These are phyloP conservation scores for Chytriomyces confervae DNA, from an alignment of 192 early-diverging fungal species.

Conservation along the genomic window DNA sequence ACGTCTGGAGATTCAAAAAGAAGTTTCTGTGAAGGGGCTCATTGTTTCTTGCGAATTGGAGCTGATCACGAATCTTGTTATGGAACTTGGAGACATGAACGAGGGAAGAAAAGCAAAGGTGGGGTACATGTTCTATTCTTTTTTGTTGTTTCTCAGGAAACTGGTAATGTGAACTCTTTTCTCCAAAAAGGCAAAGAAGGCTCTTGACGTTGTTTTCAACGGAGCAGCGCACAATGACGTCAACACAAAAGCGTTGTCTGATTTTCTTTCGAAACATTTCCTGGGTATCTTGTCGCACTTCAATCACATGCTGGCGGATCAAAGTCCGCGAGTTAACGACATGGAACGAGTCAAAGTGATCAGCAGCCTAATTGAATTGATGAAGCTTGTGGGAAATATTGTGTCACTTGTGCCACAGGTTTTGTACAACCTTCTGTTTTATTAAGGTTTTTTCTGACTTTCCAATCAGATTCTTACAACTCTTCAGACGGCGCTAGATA, in stretches of 20 bases:
- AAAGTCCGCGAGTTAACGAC: not conserved
- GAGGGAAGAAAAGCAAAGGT: slow-evolving; percentile 24
- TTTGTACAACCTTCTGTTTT: no score
- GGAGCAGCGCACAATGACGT: no score
- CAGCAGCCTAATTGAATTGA: slow-evolving; percentile 37
- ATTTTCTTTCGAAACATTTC: slow-evolving; percentile 44
- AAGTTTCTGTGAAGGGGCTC: slow-evolving; percentile 5
- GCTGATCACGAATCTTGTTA: slow-evolving; percentile 38
- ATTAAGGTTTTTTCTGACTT: slow-evolving; percentile 5
- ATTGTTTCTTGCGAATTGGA: slow-evolving; percentile 31
- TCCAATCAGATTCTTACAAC: slow-evolving; percentile 45
- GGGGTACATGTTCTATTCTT: not conserved
- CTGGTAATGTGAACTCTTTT: not conserved
- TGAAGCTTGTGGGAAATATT: slow-evolving; percentile 44
- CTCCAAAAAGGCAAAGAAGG: slow-evolving; percentile 32
- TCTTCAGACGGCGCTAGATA: slow-evolving; percentile 49
- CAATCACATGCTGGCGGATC: slow-evolving; percentile 41
- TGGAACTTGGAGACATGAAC: slow-evolving; percentile 43
- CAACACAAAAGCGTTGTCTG: slow-evolving; percentile 3
- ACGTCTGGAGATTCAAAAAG: slow-evolving; percentile 21
- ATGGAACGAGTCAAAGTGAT: slow-evolving; percentile 39
- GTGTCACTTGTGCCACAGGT: slow-evolving; percentile 42
- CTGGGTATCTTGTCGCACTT: slow-evolving; percentile 44
- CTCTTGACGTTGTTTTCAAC: slow-evolving; percentile 5
- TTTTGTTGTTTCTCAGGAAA: no score